phyloP scores from a whole-genome alignment of 2,329 filamentous ascomycete species.

The Colletotrichum sp. region DNA sequence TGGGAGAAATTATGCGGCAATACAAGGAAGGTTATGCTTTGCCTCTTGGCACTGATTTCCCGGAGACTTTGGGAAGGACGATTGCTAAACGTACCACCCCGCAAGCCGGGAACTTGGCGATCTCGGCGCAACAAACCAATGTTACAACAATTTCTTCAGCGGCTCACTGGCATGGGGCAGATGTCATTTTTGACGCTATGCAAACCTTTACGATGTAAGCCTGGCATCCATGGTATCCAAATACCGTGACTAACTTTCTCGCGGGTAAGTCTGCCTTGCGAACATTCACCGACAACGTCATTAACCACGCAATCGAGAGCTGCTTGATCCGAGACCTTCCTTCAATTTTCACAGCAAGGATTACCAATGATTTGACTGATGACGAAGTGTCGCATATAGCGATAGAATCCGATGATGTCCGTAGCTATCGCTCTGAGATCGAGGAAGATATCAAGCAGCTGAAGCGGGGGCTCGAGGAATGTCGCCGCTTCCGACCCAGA shows the following conservation, averaged over 20 bases:
- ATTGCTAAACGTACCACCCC: neutral
- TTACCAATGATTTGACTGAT: neutral
- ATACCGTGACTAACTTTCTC: neutral
- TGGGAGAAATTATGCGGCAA: rapidly evolving
- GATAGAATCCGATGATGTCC: neutral
- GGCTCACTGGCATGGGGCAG: neutral
- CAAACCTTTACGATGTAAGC: neutral
- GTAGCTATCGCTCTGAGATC: neutral
- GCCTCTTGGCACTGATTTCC: neutral
- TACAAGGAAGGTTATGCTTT: neutral
- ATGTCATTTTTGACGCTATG: neutral
- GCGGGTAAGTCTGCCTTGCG: neutral
- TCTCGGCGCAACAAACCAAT: neutral
- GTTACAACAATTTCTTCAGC: neutral
- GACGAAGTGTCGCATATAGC: neutral
- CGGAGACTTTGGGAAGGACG: neutral
- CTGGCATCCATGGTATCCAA: neutral
- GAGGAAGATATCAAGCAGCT: neutral
- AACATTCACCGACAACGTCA: neutral
- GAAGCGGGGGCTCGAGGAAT: neutral
- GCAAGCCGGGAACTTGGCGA: neutral
- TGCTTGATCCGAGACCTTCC: neutral
- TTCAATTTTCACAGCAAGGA: neutral
- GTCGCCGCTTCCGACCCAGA: neutral
- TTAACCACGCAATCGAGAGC: neutral